A percentile compares a stretch with the other conserved stretches of the same genome.
phyloP scores from a whole-genome alignment of 202 grass and related monocot species.

The Cymbopogon flexuosus region DNA sequence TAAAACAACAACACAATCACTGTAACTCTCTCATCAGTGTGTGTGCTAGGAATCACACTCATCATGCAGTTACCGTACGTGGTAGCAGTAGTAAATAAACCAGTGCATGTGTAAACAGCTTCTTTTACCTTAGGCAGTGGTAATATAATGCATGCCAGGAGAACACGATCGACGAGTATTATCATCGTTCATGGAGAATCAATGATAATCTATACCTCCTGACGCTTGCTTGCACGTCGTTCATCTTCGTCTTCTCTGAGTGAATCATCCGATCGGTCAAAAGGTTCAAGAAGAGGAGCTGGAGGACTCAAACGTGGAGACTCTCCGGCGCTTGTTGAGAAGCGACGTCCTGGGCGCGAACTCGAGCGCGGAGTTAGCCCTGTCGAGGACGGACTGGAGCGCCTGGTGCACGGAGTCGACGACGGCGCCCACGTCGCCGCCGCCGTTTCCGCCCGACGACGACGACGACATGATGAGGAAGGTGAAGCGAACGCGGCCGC shows the following conservation, averaged over 20 bases:
- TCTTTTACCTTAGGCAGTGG: neutral
- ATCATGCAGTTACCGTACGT: neutral
- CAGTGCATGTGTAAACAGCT: neutral
- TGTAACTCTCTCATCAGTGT: neutral
- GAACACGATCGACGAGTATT: neutral
- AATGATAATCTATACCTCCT: neutral
- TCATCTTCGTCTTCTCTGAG: neutral
- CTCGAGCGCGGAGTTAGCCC: slow-evolving; percentile 46
- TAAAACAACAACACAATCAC: neutral
- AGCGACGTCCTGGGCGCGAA: slow-evolving; percentile 55
- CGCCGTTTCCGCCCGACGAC: neutral
- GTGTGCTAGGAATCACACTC: neutral
- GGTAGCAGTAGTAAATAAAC: neutral
- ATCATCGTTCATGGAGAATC: neutral
- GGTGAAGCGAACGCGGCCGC: slow-evolving; percentile 57
- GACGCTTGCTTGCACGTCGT: neutral
- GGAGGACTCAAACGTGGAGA: slow-evolving; percentile 59
- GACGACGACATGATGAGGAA: slow-evolving; percentile 35
- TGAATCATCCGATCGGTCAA: neutral
- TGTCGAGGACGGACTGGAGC: slow-evolving; percentile 51
- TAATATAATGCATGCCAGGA: neutral
- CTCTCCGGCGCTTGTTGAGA: slow-evolving; percentile 55
- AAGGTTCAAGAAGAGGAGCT: slow-evolving; percentile 62
- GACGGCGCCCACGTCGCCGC: neutral
- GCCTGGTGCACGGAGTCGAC: slow-evolving; percentile 42